These are phyloP conservation scores for Exophiala oligosperma DNA, from an alignment of 2,329 filamentous ascomycete genomes.

Conservation along the genomic window DNA sequence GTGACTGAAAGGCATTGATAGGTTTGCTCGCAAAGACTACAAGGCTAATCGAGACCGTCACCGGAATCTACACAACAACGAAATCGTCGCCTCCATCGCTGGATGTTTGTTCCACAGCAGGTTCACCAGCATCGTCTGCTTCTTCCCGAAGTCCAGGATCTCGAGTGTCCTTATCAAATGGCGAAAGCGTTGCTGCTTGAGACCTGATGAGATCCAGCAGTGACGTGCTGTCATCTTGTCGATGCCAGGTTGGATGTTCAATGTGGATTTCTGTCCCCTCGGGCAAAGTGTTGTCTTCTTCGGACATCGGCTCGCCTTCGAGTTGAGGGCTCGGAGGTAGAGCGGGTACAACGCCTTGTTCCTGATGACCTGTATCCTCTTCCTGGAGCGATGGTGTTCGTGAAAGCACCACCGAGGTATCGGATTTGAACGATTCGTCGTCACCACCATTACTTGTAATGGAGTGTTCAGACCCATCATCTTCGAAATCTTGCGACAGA, in stretches of 20 bases:
- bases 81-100: slow-evolving; percentile 12
- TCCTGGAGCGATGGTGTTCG: background rate
- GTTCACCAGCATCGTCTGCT: background rate
- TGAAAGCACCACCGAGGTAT: background rate
- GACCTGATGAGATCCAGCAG: slow-evolving; percentile 27
- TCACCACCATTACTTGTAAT: slow-evolving; percentile 11
- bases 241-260: slow-evolving; percentile 26
- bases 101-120: background rate
- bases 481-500: background rate
- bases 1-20: slow-evolving; percentile 15
- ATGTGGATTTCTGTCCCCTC: slow-evolving; percentile 12
- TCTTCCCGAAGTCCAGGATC: background rate
- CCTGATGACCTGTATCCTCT: background rate
- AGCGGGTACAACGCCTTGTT: too few species aligned
- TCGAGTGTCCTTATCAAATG: slow-evolving; percentile 3
- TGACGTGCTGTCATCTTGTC: slow-evolving; percentile 17
- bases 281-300: slow-evolving; percentile 9
- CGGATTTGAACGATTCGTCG: slow-evolving; percentile 10
- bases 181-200: slow-evolving; percentile 15
- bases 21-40: too few species aligned
- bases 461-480: slow-evolving; percentile 19
- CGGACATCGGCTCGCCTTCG: background rate
- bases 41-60: too few species aligned
- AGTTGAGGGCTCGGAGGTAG: background rate
- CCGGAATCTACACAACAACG: slow-evolving; percentile 5